These are phyloP conservation scores for Cordyceps fumosorosea DNA, from an alignment of 2,329 filamentous ascomycete genomes.

Conservation along the genomic window DNA sequence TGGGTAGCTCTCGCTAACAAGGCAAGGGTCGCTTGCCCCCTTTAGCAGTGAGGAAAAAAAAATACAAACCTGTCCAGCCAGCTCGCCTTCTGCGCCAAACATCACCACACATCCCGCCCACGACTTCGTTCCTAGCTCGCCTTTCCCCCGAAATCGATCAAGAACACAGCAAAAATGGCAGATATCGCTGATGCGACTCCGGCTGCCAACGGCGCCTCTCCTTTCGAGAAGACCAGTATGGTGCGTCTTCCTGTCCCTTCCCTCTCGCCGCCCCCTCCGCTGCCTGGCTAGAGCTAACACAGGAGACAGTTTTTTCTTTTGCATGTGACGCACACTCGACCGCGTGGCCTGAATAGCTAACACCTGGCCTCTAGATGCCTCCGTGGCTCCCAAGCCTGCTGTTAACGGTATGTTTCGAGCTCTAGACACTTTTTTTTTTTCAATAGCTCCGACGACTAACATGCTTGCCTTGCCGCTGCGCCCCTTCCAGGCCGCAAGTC, in stretches of 20 bases:
- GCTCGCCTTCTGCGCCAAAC: constrained; percentile 1
- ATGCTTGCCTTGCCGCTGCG: neutral
- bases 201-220: constrained; percentile 40
- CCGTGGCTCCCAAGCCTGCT: neutral
- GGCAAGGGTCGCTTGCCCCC: constrained; percentile 12
- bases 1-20: constrained; percentile 9
- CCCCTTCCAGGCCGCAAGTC: constrained; percentile 8
- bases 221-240: constrained; percentile 46
- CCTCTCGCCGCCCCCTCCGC: neutral
- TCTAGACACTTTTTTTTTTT: neutral
- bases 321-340: constrained; percentile 13
- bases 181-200: constrained; percentile 32
- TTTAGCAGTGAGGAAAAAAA: constrained; percentile 9
- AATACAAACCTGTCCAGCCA: neutral
- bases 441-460: neutral
- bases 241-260: constrained; percentile 29
- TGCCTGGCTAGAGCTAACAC: constrained; percentile 11
- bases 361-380: constrained; percentile 11
- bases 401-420: constrained; percentile 28
- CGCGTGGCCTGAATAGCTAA: constrained; percentile 12
- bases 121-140: neutral
- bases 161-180: constrained; percentile 29
- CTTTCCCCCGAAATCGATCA: constrained; percentile 6
- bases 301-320: constrained; percentile 9
- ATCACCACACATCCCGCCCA: neutral